Base-by-base conservation (phyloP, 2,329 filamentous ascomycete species). In the Sarocladium kiliense region DNA sequence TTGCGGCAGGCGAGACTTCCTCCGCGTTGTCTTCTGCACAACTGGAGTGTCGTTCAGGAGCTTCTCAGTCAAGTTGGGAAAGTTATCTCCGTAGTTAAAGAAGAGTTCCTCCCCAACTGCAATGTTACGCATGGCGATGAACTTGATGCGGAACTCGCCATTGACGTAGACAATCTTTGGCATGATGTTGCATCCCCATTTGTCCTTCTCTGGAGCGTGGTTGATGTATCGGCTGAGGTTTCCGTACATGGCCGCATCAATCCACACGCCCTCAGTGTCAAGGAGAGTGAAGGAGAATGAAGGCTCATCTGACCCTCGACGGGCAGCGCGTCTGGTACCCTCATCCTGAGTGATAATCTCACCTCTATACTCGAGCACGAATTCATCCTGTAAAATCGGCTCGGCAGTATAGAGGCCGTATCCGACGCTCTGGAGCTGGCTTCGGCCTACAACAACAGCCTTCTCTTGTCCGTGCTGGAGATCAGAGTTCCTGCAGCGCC, bases 211-310 rank as follows among this genome's bases (percentile, higher is more conserved):
- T 1, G 77, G 77, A 14, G 87, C 85, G 62, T 93, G 88, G 68
- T 95, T 94, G 67, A 94, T 90, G 70, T 91, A 94, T 3, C 90
- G 84, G 47, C 87, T 86, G 59, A 92, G 85, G 66, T 93, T 94
- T 51, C 89, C 89, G 60, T 87, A 87, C 41, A 84, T 84, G 19
- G 87, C 88, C 6, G 85, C 86, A 65, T 94, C 90, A 18, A 94
- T 80, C 81, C 81, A 84, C 36, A 82, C 82, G 41, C 81, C 81
- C 60, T 84, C 81, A 19, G 79, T 73, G 56, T 84, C 81, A 16
- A 84, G 69, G 2, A 85, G 69, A 1, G 80, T 84, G 56, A 85
- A 85, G 30, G 84, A 74, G 56, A 84, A 90, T n/a, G 84, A 86
- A 3, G 83, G 81, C 79, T 44, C 77, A 71, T 55, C 81, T 14